phyloP scores from a whole-genome alignment of 2,329 filamentous ascomycete genomes.

The Pseudogymnoascus sp. region DNA sequence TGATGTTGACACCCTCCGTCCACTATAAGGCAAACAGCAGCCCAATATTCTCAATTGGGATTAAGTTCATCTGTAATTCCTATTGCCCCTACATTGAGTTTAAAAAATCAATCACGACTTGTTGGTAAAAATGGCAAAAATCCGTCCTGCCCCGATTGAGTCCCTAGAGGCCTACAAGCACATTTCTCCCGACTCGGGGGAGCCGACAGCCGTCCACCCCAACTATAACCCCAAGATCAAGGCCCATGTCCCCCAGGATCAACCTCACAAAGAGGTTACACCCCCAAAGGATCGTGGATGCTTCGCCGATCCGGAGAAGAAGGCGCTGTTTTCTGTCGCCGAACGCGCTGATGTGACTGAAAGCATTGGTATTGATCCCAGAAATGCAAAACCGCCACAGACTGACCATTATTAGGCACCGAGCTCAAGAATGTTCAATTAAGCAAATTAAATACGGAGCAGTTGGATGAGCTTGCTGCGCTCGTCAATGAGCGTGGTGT shows the following conservation, averaged over 20 bases:
- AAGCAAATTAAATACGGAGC: constrained; percentile 19
- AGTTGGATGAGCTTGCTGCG: constrained; percentile 26
- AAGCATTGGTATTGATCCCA: constrained; percentile 32
- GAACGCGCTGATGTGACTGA: constrained; percentile 37
- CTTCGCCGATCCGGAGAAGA: constrained; percentile 40
- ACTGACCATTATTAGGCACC: constrained; percentile 15
- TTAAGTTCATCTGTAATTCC: not conserved
- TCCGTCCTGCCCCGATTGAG: constrained; percentile 17
- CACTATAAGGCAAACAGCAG: not conserved
- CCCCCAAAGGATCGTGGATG: constrained; percentile 31
- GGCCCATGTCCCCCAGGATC: constrained; percentile 17
- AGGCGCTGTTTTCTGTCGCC: constrained; percentile 35
- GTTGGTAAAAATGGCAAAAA: constrained; percentile 14
- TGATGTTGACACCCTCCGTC: not conserved
- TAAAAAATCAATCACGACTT: not conserved
- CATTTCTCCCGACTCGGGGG: constrained; percentile 21
- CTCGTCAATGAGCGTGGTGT: constrained; percentile 28
- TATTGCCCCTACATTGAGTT: not conserved
- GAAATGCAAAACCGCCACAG: constrained; percentile 27
- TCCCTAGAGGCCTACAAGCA: constrained; percentile 22
- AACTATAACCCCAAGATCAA: constrained; percentile 21
- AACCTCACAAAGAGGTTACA: constrained; percentile 16
- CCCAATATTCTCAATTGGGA: not conserved
- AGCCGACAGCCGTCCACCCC: constrained; percentile 19
- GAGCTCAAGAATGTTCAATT: constrained; percentile 23